Evolutionary conservation across 805 yeast genomes (phyloP).

Genomic region (Starmerella apicola): DNA sequence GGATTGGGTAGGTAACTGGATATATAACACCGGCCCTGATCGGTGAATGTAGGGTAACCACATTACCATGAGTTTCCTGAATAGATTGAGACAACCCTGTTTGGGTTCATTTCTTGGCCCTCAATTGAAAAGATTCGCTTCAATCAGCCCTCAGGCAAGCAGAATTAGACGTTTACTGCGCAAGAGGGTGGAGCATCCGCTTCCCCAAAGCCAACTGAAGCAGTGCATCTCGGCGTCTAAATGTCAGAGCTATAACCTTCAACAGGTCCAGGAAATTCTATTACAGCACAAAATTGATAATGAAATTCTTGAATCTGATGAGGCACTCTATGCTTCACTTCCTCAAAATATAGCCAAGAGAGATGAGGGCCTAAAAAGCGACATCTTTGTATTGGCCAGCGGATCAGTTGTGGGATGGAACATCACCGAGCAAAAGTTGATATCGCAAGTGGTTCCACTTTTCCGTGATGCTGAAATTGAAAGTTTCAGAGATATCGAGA

Average conservation of each 20-base stretch:
- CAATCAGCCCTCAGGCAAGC: constrained; percentile 16
- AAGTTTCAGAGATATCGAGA: constrained; percentile 42
- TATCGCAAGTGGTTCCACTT: constrained; percentile 33
- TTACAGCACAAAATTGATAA: constrained; percentile 30
- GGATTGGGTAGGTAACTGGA: too few relatives aligned
- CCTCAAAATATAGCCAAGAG: constrained; percentile 29
- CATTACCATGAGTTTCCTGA: too few relatives aligned
- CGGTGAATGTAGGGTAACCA: too few relatives aligned
- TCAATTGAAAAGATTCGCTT: constrained; percentile 3
- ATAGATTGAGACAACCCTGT: too few relatives aligned
- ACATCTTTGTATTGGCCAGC: constrained; percentile 55
- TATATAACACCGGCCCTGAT: too few relatives aligned
- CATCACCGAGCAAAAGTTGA: constrained; percentile 43
- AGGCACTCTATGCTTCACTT: constrained; percentile 36
- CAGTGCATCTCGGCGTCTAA: constrained; percentile 59
- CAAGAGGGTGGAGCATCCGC: constrained; percentile 11
- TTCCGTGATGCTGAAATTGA: constrained; percentile 38
- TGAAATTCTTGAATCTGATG: constrained; percentile 40
- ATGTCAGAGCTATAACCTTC: constrained; percentile 58
- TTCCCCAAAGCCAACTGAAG: constrained; percentile 11
- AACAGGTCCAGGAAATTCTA: constrained; percentile 32
- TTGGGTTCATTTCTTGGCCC: neutral
- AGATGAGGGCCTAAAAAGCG: constrained; percentile 28
- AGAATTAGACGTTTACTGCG: constrained; percentile 15
- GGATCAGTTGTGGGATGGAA: constrained; percentile 86